phyloP scores from a whole-genome alignment of 345 rosid genomes.

The Populus ilicifolia region DNA sequence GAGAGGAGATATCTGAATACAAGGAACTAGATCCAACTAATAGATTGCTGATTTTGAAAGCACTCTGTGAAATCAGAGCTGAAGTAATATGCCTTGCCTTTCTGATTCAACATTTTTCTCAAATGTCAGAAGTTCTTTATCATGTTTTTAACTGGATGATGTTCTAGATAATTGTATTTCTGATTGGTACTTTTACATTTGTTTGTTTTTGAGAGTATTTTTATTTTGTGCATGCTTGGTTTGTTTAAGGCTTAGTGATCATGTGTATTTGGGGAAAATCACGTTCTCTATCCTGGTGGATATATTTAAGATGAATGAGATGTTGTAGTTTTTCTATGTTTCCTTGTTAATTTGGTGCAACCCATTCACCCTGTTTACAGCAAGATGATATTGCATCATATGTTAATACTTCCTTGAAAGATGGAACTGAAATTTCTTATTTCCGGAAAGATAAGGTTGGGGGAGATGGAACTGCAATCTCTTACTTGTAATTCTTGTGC shows the following conservation, averaged over 20 bases:
- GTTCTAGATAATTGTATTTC: not conserved
- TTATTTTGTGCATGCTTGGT: not conserved
- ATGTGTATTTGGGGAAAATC: not conserved
- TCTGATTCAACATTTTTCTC: not conserved
- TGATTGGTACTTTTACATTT: not conserved
- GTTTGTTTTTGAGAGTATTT: not conserved
- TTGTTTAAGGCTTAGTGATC: not conserved
- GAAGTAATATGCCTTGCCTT: constrained; percentile 40
- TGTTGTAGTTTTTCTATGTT: constrained; percentile 1
- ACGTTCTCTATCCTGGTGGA: not conserved
- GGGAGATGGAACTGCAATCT: constrained; percentile 53
- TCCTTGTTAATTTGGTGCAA: constrained; percentile 1
- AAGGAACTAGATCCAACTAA: constrained; percentile 50
- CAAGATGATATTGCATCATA: constrained; percentile 62
- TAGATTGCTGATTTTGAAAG: constrained; percentile 66
- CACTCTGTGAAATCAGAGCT: constrained; percentile 82
- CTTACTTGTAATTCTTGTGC: constrained; percentile 59
- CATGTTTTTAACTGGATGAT: not conserved
- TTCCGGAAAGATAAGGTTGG: constrained; percentile 69
- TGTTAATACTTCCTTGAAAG: constrained; percentile 50
- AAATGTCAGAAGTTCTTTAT: constrained; percentile 8
- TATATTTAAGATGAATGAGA: not conserved
- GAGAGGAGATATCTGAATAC: constrained; percentile 63
- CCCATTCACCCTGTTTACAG: constrained; percentile 35
- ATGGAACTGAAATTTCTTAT: constrained; percentile 40